These are phyloP conservation scores for Fraxinus ornus DNA, from an alignment of 305 asterid species.

Conservation along the genomic window DNA sequence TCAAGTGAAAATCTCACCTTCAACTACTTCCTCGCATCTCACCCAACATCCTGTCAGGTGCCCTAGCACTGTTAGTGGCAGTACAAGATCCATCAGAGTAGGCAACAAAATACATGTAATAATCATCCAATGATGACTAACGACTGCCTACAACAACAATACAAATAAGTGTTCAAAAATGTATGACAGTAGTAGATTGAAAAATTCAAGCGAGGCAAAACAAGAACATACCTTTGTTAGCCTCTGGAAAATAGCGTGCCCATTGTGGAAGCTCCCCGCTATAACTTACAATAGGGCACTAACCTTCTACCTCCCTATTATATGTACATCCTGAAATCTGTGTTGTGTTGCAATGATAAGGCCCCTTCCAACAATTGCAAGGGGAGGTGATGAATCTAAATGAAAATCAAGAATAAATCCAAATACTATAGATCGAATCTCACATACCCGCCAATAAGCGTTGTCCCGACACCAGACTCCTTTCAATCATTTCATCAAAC, in stretches of 20 bases:
- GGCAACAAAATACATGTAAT: slow-evolving; percentile 96
- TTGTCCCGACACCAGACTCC: no score
- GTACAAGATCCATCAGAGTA: slow-evolving; percentile 99
- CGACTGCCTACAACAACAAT: slow-evolving; percentile 72
- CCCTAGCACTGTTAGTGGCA: slow-evolving; percentile 88
- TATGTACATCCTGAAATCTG: slow-evolving; percentile 95
- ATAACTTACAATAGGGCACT: slow-evolving; percentile 90
- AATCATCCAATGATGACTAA: slow-evolving; percentile 98
- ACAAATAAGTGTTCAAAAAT: no score
- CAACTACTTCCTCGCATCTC: slow-evolving; percentile 94
- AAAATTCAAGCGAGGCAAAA: neutral
- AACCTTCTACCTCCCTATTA: slow-evolving; percentile 98
- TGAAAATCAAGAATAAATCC: no score
- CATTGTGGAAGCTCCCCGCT: slow-evolving; percentile 96
- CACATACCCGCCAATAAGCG: no score
- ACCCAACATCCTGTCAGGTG: slow-evolving; percentile 98
- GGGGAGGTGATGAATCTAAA: slow-evolving; percentile 80
- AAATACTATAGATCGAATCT: no score
- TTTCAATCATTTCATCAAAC: no score
- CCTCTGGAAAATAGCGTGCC: slow-evolving; percentile 96
- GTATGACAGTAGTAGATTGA: neutral
- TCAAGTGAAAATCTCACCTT: slow-evolving; percentile 46
- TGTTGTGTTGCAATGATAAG: slow-evolving; percentile 94
- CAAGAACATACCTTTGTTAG: slow-evolving; percentile 68
- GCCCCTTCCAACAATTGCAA: slow-evolving; percentile 94